Conservation (phyloP, 2,329 filamentous ascomycete genomes). For the Colletotrichum liriopes region DNA sequence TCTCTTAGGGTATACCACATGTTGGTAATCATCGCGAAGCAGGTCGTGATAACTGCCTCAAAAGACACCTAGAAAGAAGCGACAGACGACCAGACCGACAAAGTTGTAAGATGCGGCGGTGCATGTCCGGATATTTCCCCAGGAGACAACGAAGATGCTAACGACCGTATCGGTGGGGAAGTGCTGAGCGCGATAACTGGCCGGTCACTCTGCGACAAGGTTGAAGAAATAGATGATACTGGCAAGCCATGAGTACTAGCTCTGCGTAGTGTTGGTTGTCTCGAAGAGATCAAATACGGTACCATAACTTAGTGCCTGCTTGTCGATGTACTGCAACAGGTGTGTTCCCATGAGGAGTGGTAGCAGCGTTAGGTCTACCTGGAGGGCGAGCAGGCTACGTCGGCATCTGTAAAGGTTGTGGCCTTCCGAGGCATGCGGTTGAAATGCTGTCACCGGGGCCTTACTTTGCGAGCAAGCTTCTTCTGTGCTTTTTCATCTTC, state of each 20-base stretch:
- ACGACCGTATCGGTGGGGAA: slow-evolving; percentile 43
- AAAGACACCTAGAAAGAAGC: slow-evolving; percentile 52
- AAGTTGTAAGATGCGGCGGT: slow-evolving; percentile 49
- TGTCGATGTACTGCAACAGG: slow-evolving; percentile 39
- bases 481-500: slow-evolving; percentile 54
- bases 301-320: slow-evolving; percentile 54
- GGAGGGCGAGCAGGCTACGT: background rate
- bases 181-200: slow-evolving; percentile 38
- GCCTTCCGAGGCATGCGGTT: background rate
- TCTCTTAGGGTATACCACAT: slow-evolving; percentile 50
- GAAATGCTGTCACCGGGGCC: background rate
- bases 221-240: slow-evolving; percentile 52
- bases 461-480: slow-evolving; percentile 21
- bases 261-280: slow-evolving; percentile 50
- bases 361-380: slow-evolving; percentile 23
- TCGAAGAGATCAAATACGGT: slow-evolving; percentile 47
- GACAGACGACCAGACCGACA: slow-evolving; percentile 49
- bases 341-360: slow-evolving; percentile 44
- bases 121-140: slow-evolving; percentile 47
- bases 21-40: slow-evolving; percentile 51
- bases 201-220: slow-evolving; percentile 48
- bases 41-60: slow-evolving; percentile 52
- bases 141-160: slow-evolving; percentile 44
- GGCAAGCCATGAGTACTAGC: slow-evolving; percentile 52
- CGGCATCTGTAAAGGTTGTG: background rate